These are phyloP conservation scores for Yamadazyma sp. DNA, from an alignment of 1,139 yeast species.

Conservation along the genomic window DNA sequence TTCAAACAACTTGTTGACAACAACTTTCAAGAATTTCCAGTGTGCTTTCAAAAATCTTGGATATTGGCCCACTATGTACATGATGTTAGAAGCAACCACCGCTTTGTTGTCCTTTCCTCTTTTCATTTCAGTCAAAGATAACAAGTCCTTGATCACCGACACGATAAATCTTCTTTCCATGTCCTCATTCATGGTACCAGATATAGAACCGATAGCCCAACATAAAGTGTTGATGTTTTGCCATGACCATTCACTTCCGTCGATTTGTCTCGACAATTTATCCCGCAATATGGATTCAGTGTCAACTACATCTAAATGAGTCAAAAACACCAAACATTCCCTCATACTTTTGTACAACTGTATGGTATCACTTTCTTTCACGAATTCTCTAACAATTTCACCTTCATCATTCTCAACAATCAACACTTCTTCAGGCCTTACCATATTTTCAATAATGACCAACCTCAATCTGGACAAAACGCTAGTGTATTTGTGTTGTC, in stretches of 20 bases:
- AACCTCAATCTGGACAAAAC: constrained; percentile 80
- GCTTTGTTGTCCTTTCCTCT: constrained; percentile 98
- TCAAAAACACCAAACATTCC: constrained; percentile 89
- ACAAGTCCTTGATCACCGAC: constrained; percentile 85
- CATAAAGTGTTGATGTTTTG: constrained; percentile 93
- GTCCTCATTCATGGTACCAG: constrained; percentile 98
- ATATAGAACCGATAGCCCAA: constrained; percentile 99
- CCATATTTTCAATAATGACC: constrained; percentile 96
- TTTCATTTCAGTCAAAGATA: constrained; percentile 91
- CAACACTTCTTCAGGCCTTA: constrained; percentile 95
- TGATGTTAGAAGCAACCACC: constrained; percentile 96
- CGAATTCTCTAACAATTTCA: constrained; percentile 96
- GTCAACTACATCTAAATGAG: constrained; percentile 92
- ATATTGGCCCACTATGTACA: constrained; percentile 99
- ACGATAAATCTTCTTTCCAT: constrained; percentile 94
- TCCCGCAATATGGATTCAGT: constrained; percentile 93
- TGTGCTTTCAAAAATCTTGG: constrained; percentile 97
- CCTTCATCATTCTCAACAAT: constrained; percentile 98
- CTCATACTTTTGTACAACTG: constrained; percentile 94
- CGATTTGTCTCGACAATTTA: constrained; percentile 88
- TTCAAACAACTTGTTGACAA: constrained; percentile 90
- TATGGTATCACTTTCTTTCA: constrained; percentile 94
- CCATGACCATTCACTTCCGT: constrained; percentile 99
- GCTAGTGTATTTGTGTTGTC: constrained; percentile 79
- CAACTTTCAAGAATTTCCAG: constrained; percentile 96